These are phyloP conservation scores for Helianthus annuus DNA, from an alignment of 129 eudicot genomes.

Conservation along the genomic window HanXRQr2.0-SUNRISE NC_035442.2:145244645-145245144, in stretches of 20 bases:
- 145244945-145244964: conserved; percentile 58
- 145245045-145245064: conserved; percentile 36
- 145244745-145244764: conserved; percentile 73
- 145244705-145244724: conserved; percentile 69
- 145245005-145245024: conserved; percentile 72
- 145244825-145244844: conserved; percentile 86
- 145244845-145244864: conserved; percentile 71
- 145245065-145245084: conserved; percentile 52
- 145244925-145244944: conserved; percentile 73
- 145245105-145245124: conserved; percentile 79
- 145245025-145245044: conserved; percentile 62
- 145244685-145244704: conserved; percentile 43
- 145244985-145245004: conserved; percentile 62
- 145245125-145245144: conserved; percentile 51
- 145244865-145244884: conserved; percentile 57
- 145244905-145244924: conserved; percentile 91
- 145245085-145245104: conserved; percentile 48
- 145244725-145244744: conserved; percentile 70
- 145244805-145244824: conserved; percentile 77
- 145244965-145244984: conserved; percentile 59
- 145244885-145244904: conserved; percentile 64
- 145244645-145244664: conserved; percentile 52
- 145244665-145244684: conserved; percentile 44
- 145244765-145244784: conserved; percentile 57
- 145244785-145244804: conserved; percentile 42